Conservation (phyloP, 345 rosid species). For the Citropsis articulata region DNA sequence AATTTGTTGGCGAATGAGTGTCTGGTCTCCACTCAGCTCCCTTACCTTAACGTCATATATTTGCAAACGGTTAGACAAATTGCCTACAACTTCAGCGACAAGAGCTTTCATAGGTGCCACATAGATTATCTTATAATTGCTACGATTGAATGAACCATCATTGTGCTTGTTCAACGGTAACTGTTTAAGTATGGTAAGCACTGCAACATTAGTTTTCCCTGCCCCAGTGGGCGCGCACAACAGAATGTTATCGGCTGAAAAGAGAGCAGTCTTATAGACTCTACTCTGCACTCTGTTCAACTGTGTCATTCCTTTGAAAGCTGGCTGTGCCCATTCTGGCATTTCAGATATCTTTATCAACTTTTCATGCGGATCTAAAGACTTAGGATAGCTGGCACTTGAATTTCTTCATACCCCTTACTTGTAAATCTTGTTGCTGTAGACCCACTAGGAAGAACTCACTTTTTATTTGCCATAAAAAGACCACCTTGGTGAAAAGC, state of each 20-base stretch:
- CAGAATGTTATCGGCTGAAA: slow-evolving; percentile 69
- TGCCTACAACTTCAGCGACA: slow-evolving; percentile 94
- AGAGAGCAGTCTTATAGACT: slow-evolving; percentile 83
- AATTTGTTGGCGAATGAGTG: slow-evolving; percentile 82
- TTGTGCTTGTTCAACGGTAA: slow-evolving; percentile 51
- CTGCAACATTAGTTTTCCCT: slow-evolving; percentile 95
- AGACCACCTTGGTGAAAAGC: no score
- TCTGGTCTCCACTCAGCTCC: slow-evolving; percentile 95
- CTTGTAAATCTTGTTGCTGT: no score
- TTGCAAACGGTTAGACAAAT: slow-evolving; percentile 77
- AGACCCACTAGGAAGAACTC: no score
- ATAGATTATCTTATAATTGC: slow-evolving; percentile 81
- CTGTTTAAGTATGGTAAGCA: slow-evolving; percentile 94
- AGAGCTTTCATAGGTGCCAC: slow-evolving; percentile 99
- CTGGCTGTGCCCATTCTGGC: slow-evolving; percentile 96
- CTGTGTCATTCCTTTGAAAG: slow-evolving; percentile 86
- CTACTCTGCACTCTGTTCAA: slow-evolving; percentile 92
- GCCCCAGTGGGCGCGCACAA: slow-evolving; percentile 98
- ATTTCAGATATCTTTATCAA: slow-evolving; percentile 74
- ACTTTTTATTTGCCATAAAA: no score
- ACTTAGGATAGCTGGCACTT: slow-evolving; percentile 14
- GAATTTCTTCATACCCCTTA: no score
- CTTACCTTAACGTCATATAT: slow-evolving; percentile 69
- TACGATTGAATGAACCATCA: slow-evolving; percentile 72
- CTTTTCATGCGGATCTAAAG: slow-evolving; percentile 54